Evolutionary conservation across 768 basidiomycete genomes (phyloP), one percentile per base, ranked within the genome.

Genomic region (Lactarius akahatsu): DNA sequence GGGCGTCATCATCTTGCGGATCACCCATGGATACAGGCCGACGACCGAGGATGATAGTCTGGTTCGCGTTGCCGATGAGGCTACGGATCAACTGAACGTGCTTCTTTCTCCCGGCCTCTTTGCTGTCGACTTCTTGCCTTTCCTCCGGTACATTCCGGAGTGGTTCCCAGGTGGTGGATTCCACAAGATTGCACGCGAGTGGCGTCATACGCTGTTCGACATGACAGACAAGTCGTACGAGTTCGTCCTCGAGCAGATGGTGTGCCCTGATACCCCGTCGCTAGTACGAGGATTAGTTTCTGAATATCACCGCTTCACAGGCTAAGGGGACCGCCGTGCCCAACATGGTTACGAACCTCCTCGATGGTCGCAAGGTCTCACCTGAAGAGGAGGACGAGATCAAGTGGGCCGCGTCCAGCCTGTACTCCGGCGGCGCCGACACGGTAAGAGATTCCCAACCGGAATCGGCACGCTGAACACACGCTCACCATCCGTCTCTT

Each of bases 91-190:
- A 10, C 59, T 73, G 9, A 61, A 63, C 26, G 41, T 59, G 30
- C 57, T 70, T 9, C 52, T 66, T 13, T 59, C 60, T 1, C 70
- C 70, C 1, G 70, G 70, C 34, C 60, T 59, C 28, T 65, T 69
- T 60, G 30, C 65, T 2, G 72, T 74, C 20, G 73, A 74, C 63
- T 52, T 68, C 18, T 20, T 74, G 13, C 74, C 74, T 0, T 10
- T 67, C 38, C 66, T 73, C 54, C 72, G 70, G n/a, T 34, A 59
- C 50, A 55, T 73, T 20, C 72, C 72, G 4, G 72, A 71, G 20
- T 73, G 72, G 72, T 61, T 71, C 63, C 72, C 72, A 8, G 72
- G 72, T 26, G 72, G 70, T 13, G 62, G 72, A 20, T 72, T 73
- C 64, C 72, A 71, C 41, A 62, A 64, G 34, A 61, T 57, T n/a